Percentiles rank a stretch among this genome's conserved stretches.
Evolutionary conservation across 257 asterid species (phyloP).

Genomic region (Solanum boliviense): DNA sequence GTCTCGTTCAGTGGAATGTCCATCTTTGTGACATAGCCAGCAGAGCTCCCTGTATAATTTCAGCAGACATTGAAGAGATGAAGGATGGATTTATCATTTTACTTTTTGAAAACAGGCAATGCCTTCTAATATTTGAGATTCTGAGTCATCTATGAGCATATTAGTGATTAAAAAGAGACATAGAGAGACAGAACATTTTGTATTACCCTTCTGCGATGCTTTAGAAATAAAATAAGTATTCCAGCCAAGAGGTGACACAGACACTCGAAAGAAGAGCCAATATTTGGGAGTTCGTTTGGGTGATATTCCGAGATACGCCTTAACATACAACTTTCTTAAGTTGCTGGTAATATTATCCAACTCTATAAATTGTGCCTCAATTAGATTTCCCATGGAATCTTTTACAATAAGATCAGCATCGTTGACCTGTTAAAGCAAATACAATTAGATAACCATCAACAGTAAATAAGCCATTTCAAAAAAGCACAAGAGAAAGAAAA

Average conservation of each 20-base stretch:
- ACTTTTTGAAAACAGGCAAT: not conserved
- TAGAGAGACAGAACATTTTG: not conserved
- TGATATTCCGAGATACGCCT: slow-evolving; percentile 64
- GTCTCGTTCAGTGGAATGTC: slow-evolving; percentile 27
- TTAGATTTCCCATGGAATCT: slow-evolving; percentile 43
- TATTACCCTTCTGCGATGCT: slow-evolving; percentile 32
- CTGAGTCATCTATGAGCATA: not conserved
- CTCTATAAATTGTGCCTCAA: slow-evolving; percentile 51
- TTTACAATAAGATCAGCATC: slow-evolving; percentile 44
- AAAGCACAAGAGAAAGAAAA: not conserved
- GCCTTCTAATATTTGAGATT: not conserved
- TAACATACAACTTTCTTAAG: slow-evolving; percentile 48
- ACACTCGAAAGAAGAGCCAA: slow-evolving; percentile 60
- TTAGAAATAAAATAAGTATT: slow-evolving; percentile 58
- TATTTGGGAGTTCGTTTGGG: slow-evolving; percentile 39
- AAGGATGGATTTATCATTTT: not conserved
- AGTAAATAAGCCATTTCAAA: too few relatives aligned
- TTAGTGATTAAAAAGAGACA: not conserved
- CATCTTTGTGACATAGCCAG: slow-evolving; percentile 7
- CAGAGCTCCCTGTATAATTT: slow-evolving; percentile 29
- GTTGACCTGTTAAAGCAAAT: slow-evolving; percentile 39
- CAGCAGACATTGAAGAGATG: not conserved
- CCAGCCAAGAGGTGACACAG: slow-evolving; percentile 72
- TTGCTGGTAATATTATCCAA: slow-evolving; percentile 46
- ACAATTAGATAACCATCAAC: not conserved